A percentile compares a stretch with the other conserved stretches of the same genome.
Conservation (phyloP, 2,329 filamentous ascomycete genomes). For the Alternaria triticimaculans region DNA sequence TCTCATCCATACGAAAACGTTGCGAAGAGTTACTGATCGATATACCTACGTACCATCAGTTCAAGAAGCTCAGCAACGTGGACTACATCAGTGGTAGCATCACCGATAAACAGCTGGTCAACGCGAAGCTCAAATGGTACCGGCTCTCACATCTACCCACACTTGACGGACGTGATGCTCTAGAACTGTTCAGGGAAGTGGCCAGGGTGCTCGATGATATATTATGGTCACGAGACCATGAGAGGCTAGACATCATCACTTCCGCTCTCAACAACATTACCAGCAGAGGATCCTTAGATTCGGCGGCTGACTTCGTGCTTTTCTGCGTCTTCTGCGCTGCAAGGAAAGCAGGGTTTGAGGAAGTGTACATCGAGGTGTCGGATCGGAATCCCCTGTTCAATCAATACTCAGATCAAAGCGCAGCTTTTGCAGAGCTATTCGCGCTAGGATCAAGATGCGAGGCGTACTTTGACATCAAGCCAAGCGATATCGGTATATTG, state of each 20-base stretch:
- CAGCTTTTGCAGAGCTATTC: conserved; percentile 69
- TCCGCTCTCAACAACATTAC: conserved; percentile 34
- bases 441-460: conserved; percentile 69
- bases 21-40: conserved; percentile 46
- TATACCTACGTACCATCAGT: conserved; percentile 44
- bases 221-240: conserved; percentile 39
- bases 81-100: conserved; percentile 41
- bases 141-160: conserved; percentile 34
- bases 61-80: conserved; percentile 46
- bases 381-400: conserved; percentile 68
- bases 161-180: conserved; percentile 30
- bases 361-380: conserved; percentile 68
- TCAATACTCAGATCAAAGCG: conserved; percentile 67
- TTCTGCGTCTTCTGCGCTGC: conserved; percentile 65
- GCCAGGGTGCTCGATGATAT: conserved; percentile 33
- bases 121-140: conserved; percentile 45
- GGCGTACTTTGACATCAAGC: conserved; percentile 64
- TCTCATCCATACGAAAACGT: conserved; percentile 31
- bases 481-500: conserved; percentile 45
- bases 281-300: conserved; percentile 32
- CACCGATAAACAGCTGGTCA: conserved; percentile 40
- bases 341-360: conserved; percentile 64
- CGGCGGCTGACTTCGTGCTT: conserved; percentile 60
- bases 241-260: conserved; percentile 40
- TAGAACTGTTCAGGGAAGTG: conserved; percentile 44